Base-by-base conservation (phyloP, 2,329 filamentous ascomycete species). In the Colletotrichum liriopes region DNA sequence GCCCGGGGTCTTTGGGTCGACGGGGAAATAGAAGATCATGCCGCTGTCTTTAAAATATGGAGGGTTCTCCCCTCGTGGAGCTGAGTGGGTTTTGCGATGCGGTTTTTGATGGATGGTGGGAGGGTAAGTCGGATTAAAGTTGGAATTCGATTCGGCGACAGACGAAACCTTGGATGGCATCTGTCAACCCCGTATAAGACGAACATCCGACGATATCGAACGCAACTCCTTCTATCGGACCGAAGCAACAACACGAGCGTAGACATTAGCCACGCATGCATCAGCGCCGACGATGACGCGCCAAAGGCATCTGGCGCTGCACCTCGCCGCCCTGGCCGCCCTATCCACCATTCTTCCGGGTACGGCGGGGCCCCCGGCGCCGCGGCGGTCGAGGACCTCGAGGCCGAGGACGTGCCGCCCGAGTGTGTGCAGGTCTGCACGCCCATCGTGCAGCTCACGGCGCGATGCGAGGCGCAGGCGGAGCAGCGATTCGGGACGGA, bases 341-440 rank as follows among this genome's bases (percentile, higher is more conserved):
- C 35, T 67, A 1, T 67, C 68, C 7, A 9, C 54, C 3, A n/a
- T 32, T 1, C 6, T 60, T 29, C 20, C 65, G 9, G 14, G 12
- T 37, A 41, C 45, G 2, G 32, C 26, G 20, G 43, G n/a, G 11
- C 66, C 63, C n/a, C 11, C 63, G 23, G 55, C 47, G 68, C 54
- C 5, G 12, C 43, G 56, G 66, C 70, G 9, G 14, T 61, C 7
- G 66, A 72, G 29, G 70, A 72, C 7, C 60, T 71, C 29, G 66
- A 72, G 18, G 45, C 66, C 2, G 66, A 65, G n/a, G 70, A 72
- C 37, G 70, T 72, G 16, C 70, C 70, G 26, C 45, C 70, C 26
- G 65, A 65, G 29, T 72, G 70, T 43, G 65, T 29, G 5, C 7
- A 29, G 20, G n/a, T 29, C 14, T 72, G 70, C 29, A 45, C 59